Evolutionary conservation across 2,329 filamentous ascomycete genomes (phyloP).

Genomic region (Cercospora nicotianae): DNA sequence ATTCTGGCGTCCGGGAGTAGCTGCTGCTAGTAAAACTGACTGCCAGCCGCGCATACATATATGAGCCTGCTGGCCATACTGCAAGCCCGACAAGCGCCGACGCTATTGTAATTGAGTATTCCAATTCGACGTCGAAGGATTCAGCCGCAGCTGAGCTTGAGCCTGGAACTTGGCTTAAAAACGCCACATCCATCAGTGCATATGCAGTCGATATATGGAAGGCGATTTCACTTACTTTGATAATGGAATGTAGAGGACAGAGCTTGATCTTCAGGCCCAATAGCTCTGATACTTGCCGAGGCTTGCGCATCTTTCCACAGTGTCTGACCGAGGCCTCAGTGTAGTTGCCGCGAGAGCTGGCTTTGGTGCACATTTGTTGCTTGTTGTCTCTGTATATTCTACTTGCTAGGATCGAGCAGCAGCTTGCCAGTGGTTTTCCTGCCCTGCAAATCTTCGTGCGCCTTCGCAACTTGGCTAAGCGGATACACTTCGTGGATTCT

Average conservation of each 20-base stretch:
- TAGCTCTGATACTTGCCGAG: background rate
- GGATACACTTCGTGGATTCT: slow-evolving; percentile 76
- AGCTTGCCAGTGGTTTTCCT: slow-evolving; percentile 83
- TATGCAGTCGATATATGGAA: background rate
- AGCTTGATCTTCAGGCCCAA: background rate
- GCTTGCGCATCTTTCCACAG: background rate
- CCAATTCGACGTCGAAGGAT: background rate
- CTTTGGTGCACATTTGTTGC: background rate
- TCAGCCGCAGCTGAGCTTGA: slow-evolving; percentile 4
- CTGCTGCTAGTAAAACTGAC: background rate
- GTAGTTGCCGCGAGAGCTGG: background rate
- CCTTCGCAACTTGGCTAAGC: slow-evolving; percentile 68
- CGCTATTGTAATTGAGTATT: background rate
- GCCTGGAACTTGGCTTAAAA: background rate
- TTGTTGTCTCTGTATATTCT: slow-evolving; percentile 3
- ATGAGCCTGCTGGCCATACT: background rate
- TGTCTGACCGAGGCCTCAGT: background rate
- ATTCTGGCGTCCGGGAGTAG: background rate
- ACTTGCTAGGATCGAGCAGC: slow-evolving; percentile 61
- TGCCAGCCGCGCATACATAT: background rate
- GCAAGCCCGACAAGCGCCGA: background rate
- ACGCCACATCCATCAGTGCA: background rate
- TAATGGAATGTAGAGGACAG: background rate
- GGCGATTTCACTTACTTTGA: background rate
- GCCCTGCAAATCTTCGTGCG: slow-evolving; percentile 76